phyloP scores from a whole-genome alignment of 768 basidiomycete species.

The Tulasnella sp. region DNA sequence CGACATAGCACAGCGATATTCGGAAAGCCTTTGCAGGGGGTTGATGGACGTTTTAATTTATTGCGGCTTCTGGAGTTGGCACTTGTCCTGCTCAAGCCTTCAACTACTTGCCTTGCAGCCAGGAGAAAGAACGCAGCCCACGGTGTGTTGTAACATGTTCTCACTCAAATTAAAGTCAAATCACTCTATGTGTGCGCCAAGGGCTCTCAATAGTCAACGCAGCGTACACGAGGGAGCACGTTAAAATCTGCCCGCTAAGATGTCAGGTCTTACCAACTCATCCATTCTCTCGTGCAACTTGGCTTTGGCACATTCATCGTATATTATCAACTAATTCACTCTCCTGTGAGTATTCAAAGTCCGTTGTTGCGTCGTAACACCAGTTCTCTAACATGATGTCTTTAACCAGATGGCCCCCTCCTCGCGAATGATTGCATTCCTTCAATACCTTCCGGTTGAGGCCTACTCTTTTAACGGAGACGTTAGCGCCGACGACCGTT shows the following conservation, averaged over 20 bases:
- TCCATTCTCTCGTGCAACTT: background rate
- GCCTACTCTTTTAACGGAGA: conserved; percentile 28
- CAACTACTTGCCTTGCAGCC: background rate
- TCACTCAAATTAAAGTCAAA: background rate
- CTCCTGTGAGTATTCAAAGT: background rate
- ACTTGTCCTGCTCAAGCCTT: background rate
- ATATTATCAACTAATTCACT: background rate
- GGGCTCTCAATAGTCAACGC: background rate
- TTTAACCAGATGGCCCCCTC: conserved; percentile 3
- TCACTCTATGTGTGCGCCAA: background rate
- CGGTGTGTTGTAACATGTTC: background rate
- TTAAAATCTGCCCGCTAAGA: background rate
- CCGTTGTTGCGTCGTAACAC: background rate
- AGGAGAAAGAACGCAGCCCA: background rate
- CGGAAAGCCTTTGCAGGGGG: background rate
- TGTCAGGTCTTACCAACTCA: background rate
- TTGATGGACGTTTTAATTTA: background rate
- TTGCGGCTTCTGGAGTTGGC: background rate
- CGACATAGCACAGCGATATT: background rate
- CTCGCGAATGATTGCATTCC: conserved; percentile 31
- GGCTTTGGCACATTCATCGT: background rate
- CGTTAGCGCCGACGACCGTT: conserved; percentile 25
- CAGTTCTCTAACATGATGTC: background rate
- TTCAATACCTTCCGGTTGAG: conserved; percentile 24
- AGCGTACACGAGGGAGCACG: background rate